phyloP scores from a whole-genome alignment of 495 filamentous ascomycete genomes.

The Acidiella bohemica region DNA sequence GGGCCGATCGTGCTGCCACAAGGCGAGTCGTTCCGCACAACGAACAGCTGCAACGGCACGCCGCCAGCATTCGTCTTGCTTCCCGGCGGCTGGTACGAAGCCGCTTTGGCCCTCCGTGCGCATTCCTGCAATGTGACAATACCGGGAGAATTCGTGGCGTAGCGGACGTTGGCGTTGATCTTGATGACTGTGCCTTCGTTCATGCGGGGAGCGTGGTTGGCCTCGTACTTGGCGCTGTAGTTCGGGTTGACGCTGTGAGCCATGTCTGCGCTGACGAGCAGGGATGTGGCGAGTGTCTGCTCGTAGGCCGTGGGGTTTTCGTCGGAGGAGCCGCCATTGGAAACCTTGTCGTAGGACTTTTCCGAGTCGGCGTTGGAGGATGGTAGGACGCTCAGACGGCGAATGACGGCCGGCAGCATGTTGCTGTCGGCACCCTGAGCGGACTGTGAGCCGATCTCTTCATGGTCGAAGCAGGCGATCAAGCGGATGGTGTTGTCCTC shows the following conservation, averaged over 20 bases:
- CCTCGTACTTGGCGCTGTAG: conserved; percentile 81
- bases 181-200: conserved; percentile 96
- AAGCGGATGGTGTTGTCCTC: conserved; percentile 72
- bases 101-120: conserved; percentile 48
- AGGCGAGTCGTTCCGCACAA: conserved; percentile 85
- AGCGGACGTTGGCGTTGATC: conserved; percentile 92
- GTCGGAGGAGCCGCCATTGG: no score
- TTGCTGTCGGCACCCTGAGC: conserved; percentile 92
- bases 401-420: conserved; percentile 74
- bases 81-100: conserved; percentile 19
- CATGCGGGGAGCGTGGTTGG: conserved; percentile 79
- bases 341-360: conserved; percentile 37
- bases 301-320: conserved; percentile 69
- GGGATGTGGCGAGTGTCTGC: conserved; percentile 81
- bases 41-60: conserved; percentile 87
- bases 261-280: conserved; percentile 95
- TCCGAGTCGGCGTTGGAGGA: conserved; percentile 36
- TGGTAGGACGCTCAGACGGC: conserved; percentile 70
- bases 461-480: conserved; percentile 89
- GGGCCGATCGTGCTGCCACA: conserved; percentile 96
- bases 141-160: conserved; percentile 89
- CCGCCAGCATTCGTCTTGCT: conserved; percentile 23
- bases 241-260: conserved; percentile 92
- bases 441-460: conserved; percentile 84
- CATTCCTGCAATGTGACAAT: conserved; percentile 85